Base-by-base conservation (phyloP, 352 stramenopile species). In the Pseudoperonospora humuli region DNA sequence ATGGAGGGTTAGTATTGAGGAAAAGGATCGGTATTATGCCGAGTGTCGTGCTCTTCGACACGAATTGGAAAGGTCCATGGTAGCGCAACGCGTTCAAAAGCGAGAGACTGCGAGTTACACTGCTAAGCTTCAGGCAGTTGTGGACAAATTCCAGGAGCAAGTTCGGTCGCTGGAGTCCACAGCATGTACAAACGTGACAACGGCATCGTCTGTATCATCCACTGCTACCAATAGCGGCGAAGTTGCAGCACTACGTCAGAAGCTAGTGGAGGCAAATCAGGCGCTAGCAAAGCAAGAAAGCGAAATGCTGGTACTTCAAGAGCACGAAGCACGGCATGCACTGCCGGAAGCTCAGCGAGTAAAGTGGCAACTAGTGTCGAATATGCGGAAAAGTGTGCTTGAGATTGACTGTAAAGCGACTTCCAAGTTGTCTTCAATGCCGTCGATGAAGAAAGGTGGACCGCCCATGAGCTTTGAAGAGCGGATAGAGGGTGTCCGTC, bases 1-100 rank as follows among this genome's bases (percentile, higher is more conserved):
- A n/a, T 80, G 58, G 49, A 57, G 67, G 39, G 73, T 85, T 1
- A 54, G 47, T 17, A 41, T 67, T 17, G 63, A 84, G 35, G 75
- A 87, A 46, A 76, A 76, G 14, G 72, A 87, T 18, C 66, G 75
- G 13, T 87, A 87, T 37, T 83, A 75, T 42, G 63, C 75, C 5
- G 75, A 87, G 35, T 77, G 55, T 20, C 72, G 72, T 15, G 59
- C 64, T n/a, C 56, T 87, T 40, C 67, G 70, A n/a, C 67, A 83
- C 43, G 75, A 87, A 39, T 34, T 88, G 13, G 70, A 61, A 7
- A 58, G 65, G 14, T 59, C 61, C 0, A 70, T 85, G 46, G 46
- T 70, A 2, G 70, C 69, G 32, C 64, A 73, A 40, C 52, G 70
- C 19, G 50, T 46, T 28, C 61, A 85, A 39, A 76, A 70, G 37